Evolutionary conservation across 2,329 filamentous ascomycete genomes (phyloP), one percentile per base, ranked within the genome.

Genomic region (Paracoccidioides brasiliensis): DNA sequence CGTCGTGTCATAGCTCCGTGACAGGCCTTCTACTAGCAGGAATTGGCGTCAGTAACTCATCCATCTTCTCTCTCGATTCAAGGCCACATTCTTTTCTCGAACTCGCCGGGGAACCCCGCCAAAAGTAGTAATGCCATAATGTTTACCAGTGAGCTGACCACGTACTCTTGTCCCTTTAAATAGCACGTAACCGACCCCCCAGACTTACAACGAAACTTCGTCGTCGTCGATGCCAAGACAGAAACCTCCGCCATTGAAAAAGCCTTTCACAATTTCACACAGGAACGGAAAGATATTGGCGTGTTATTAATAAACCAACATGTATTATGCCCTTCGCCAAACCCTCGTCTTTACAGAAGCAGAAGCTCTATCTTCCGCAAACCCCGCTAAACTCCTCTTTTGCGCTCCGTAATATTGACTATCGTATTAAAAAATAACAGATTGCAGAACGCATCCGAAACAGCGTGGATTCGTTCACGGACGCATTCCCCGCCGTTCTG

Each of bases 251-350:
- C 86, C 56, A 96, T 98, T 67, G 93, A 97, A 72, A 81, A 84
- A 40, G 86, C 90, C 8, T 98, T 98, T 69, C 86, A 94, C 61
- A 80, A 80, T 62, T 97, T 96, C 72, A 95, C 90, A 7, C 82
- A 82, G 56, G 81, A 93, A 72, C 80, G 93, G 69, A 97, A 97
- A 72, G 93, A 98, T 69, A 96, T 98, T 70, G 93, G 90, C 33
- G 95, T 98, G 65, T 73, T 98, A 58, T 76, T 98, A 62, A 97
- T 98, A 73, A 98, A 98, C 72, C 93, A 98, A 74, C 93, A 98
- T 75, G 91, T 96, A 74, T 22, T 22, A 37, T 32, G 43, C 10
- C 9, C n/a, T 32, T 22, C 2, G 22, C 22, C 22, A 22, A 22
- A 22, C 22, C 43, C 0, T 32, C n/a, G 5, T 9, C 57, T 79